These are phyloP conservation scores for Alternaria ventricosa DNA, from an alignment of 2,329 filamentous ascomycete species.

Conservation along the genomic window DNA sequence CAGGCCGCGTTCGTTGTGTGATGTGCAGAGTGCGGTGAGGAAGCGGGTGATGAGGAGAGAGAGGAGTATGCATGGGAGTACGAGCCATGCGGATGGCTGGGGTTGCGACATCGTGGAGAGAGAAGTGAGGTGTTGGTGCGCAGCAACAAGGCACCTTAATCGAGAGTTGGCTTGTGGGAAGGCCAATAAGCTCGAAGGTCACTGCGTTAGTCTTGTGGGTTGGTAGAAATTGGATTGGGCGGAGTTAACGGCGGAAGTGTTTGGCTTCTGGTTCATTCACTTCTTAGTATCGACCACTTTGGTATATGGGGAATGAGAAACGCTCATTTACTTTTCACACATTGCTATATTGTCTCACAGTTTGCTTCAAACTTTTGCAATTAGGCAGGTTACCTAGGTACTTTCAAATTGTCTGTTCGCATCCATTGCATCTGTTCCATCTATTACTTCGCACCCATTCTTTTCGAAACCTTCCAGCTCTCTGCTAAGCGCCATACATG, in stretches of 20 bases:
- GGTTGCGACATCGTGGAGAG: neutral
- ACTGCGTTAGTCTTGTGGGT: neutral
- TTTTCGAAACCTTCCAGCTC: neutral
- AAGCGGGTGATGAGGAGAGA: neutral
- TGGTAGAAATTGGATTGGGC: neutral
- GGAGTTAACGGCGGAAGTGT: neutral
- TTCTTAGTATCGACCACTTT: neutral
- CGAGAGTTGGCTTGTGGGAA: neutral
- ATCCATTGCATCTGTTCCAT: neutral
- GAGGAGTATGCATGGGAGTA: neutral
- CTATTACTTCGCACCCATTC: neutral
- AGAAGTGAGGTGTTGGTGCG: neutral
- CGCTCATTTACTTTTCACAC: neutral
- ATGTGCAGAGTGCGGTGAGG: neutral
- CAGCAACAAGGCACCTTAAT: neutral
- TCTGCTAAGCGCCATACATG: neutral
- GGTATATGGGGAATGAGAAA: neutral
- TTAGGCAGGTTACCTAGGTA: neutral
- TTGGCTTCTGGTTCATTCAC: neutral
- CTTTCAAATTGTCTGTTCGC: neutral
- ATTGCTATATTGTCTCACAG: neutral
- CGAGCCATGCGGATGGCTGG: neutral
- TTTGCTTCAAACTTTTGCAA: neutral
- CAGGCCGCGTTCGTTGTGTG: neutral
- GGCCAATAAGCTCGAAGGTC: neutral